phyloP scores from a whole-genome alignment of 257 asterid genomes.

The Fraxinus quadrangulata region DNA sequence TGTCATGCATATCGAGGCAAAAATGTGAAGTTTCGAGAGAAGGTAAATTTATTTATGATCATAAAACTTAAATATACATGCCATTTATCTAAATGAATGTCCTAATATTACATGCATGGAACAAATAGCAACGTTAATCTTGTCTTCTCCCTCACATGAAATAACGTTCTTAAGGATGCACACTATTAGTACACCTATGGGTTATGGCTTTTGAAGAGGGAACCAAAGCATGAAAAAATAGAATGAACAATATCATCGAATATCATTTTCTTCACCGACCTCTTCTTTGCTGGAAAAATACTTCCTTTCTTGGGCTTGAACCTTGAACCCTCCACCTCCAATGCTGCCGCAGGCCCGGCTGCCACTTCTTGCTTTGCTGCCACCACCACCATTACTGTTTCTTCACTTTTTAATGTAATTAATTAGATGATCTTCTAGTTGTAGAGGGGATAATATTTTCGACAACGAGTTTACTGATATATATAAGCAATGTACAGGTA shows the following conservation, averaged over 20 bases:
- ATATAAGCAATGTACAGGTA: no score
- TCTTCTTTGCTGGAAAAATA: slow-evolving; percentile 44
- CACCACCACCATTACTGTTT: slow-evolving; percentile 1
- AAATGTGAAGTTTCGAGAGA: no score
- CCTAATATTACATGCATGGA: no score
- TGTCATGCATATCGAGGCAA: no score
- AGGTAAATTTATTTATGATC: no score
- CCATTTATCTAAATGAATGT: no score
- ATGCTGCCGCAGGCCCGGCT: background rate
- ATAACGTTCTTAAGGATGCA: no score
- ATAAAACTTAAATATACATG: no score
- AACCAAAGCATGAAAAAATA: slow-evolving; percentile 6
- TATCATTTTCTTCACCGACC: slow-evolving; percentile 38
- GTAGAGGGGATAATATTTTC: background rate
- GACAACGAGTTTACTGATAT: background rate
- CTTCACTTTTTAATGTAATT: background rate
- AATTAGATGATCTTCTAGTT: background rate
- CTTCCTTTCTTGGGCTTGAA: slow-evolving; percentile 38
- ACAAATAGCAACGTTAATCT: no score
- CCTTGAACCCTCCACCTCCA: slow-evolving; percentile 5
- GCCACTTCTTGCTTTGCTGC: slow-evolving; percentile 6
- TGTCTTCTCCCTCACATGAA: no score
- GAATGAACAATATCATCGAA: slow-evolving; percentile 23
- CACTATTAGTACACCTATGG: no score
- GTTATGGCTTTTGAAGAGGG: background rate